Evolutionary conservation across 306 rosid species (phyloP), one percentile per base, ranked within the genome.

Genomic region (Medicago arabica): DNA sequence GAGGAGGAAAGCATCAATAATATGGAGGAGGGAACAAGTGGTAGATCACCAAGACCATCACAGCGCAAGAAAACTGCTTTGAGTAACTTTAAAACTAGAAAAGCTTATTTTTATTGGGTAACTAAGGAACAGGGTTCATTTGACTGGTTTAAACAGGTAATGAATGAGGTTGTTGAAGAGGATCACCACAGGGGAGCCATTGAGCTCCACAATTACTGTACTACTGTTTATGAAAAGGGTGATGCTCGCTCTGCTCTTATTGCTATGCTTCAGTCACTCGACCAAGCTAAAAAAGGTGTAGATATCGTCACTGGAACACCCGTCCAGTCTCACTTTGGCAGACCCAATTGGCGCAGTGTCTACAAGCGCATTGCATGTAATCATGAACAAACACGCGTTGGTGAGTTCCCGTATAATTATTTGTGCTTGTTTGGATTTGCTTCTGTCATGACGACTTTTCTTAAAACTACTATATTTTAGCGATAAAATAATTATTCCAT

Each of bases 141-240:
- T 67, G 98, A 94, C 81, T 94, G 98, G 98, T 94, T 94, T 85
- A 94, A 94, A 86, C 96, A 94, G 74, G 97, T 94, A 43, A 94
- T 94, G 98, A 91, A 94, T 78, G 98, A 94, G 83, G 89, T 94
- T 63, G 96, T 94, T 13, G 94, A 89, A 69, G 84, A 51, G 5
- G 91, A 87, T 41, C 74, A 77, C 47, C 74, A 77, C 0, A 80
- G 62, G 6, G 86, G 89, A 14, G 85, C 79, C 1, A 85, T 87
- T 76, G 93, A 89, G 64, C 73, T 89, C 1, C 89, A 89, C 67
- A 89, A 78, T 47, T 83, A 89, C 6, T 89, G 87, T 74, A 87
- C 93, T 3, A 85, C 89, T 44, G 91, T 89, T 13, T 87, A 87
- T 75, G 91, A 89, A 77, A 89, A 89, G 58, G 91, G 89, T 57